Evolutionary conservation across 1,139 yeast genomes (phyloP).

Genomic region (Hemisphaericaspora xylanilytica): DNA sequence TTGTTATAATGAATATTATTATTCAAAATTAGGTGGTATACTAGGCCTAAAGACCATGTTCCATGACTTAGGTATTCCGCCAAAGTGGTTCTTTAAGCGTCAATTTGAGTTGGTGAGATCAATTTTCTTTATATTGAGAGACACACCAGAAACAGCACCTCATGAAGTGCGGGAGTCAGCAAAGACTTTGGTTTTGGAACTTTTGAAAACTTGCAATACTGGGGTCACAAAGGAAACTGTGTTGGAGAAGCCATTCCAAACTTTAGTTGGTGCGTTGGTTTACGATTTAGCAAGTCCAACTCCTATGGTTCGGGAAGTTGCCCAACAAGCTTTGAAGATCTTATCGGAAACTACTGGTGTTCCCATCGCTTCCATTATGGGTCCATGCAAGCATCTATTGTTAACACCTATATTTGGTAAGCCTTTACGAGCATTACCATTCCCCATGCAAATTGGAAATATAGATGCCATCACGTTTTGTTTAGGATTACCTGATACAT

Average conservation of each 20-base stretch:
- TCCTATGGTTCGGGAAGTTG: slow-evolving; percentile 75
- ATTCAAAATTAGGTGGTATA: slow-evolving; percentile 85
- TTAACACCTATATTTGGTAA: slow-evolving; percentile 94
- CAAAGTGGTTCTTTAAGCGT: slow-evolving; percentile 68
- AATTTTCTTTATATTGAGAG: slow-evolving; percentile 84
- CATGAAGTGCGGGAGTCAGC: slow-evolving; percentile 73
- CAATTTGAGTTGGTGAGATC: slow-evolving; percentile 87
- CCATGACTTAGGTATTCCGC: slow-evolving; percentile 64
- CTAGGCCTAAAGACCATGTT: slow-evolving; percentile 76
- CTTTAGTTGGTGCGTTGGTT: slow-evolving; percentile 81
- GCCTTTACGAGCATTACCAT: slow-evolving; percentile 93
- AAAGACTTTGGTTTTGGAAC: slow-evolving; percentile 57
- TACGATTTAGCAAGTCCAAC: slow-evolving; percentile 92
- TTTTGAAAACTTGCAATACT: slow-evolving; percentile 64
- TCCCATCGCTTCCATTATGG: slow-evolving; percentile 70
- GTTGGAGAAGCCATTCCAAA: slow-evolving; percentile 71
- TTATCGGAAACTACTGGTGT: slow-evolving; percentile 70
- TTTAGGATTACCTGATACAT: slow-evolving; percentile 73
- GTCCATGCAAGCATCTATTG: slow-evolving; percentile 77
- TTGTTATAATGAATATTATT: slow-evolving; percentile 86
- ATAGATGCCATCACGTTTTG: slow-evolving; percentile 95
- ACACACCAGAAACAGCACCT: slow-evolving; percentile 88
- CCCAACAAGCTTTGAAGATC: slow-evolving; percentile 67
- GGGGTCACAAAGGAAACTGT: slow-evolving; percentile 60
- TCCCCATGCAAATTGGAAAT: slow-evolving; percentile 98